Base-by-base conservation (phyloP, 768 basidiomycete genomes). In the Roridomyces roridus region DNA sequence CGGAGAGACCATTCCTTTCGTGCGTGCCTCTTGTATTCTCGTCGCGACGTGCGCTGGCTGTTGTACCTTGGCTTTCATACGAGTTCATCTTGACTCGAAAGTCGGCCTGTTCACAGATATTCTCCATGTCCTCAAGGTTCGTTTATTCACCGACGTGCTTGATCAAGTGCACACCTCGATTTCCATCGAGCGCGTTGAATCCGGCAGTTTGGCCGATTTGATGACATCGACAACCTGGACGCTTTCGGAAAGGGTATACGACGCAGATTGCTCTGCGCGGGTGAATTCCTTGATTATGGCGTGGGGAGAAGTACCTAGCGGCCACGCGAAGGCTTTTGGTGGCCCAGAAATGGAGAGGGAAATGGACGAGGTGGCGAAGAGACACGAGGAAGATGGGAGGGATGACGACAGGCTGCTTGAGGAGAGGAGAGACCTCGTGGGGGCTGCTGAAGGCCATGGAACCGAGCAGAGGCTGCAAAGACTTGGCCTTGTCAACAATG, bases 341-440 rank as follows among this genome's bases (percentile, higher is more conserved):
- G 10, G 41, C 36, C 51, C 51, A 53, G 29, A 31, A 45, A 20
- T 53, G 51, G 11, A 53, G 18, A 21, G 51, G 51, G 31, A 53
- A 18, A 25, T 53, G 18, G 28, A 53, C 42, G 1, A 17, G 5
- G n/a, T 45, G 18, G 9, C 21, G 29, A 15, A 53, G 28, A 6
- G 50, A 41, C 5, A 51, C 18, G 21, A 41, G 50, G 23, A 42
- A 51, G 23, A 51, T 43, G 6, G n/a, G 1, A 7, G 50, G 50
- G 4, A 42, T 51, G 6, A 20, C n/a, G 5, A 26, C 39, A 15
- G 26, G 5, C 21, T 28, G 21, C 26, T 28, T 41, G 5, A 51
- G 40, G 12, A 34, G 8, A 12, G 50, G 18, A n/a, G 39, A 25
- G 18, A 51, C 20, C 1, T n/a, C 28, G 24, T 51, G 50, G 26